A percentile compares a stretch with the other conserved stretches of the same genome.
Evolutionary conservation across 768 basidiomycete species (phyloP).

Genomic region (Mycena chlorophos): DNA sequence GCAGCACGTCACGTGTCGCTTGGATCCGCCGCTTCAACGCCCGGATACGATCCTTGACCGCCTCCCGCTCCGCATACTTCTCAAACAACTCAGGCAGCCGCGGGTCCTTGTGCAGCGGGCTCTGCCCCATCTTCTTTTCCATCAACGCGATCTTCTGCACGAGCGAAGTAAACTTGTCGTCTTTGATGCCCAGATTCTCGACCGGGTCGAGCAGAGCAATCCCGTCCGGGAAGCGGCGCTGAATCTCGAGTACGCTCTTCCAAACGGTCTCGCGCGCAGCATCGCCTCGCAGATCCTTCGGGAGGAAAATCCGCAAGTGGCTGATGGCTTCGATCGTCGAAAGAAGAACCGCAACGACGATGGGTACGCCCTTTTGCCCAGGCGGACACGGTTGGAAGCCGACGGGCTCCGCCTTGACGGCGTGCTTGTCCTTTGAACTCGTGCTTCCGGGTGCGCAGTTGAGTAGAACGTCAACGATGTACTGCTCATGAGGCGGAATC

Average conservation of each 20-base stretch:
- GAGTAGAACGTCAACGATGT: slow-evolving; percentile 89
- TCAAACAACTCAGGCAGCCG: slow-evolving; percentile 81
- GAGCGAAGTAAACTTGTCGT: slow-evolving; percentile 81
- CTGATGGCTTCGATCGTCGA: slow-evolving; percentile 86
- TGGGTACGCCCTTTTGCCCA: slow-evolving; percentile 74
- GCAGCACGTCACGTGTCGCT: slow-evolving; percentile 87
- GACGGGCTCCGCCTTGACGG: slow-evolving; percentile 56
- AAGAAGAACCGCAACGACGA: slow-evolving; percentile 86
- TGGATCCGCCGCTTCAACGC: slow-evolving; percentile 83
- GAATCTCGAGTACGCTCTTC: slow-evolving; percentile 91
- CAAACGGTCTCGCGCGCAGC: slow-evolving; percentile 78
- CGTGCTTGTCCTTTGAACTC: slow-evolving; percentile 59
- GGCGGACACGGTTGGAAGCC: slow-evolving; percentile 75
- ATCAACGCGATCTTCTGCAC: slow-evolving; percentile 85
- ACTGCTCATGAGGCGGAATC: slow-evolving; percentile 82
- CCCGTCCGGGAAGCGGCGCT: slow-evolving; percentile 85
- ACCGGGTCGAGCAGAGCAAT: slow-evolving; percentile 87
- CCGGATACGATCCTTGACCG: slow-evolving; percentile 67
- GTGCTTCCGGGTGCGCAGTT: slow-evolving; percentile 68
- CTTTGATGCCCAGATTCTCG: slow-evolving; percentile 93
- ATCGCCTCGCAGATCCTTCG: slow-evolving; percentile 83
- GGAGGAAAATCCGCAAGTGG: slow-evolving; percentile 82
- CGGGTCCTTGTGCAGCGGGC: slow-evolving; percentile 76
- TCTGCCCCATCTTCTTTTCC: slow-evolving; percentile 82
- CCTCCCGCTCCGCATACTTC: slow-evolving; percentile 74